phyloP scores from a whole-genome alignment of 2,329 filamentous ascomycete species.

The Phyllosticta capitalensis region DNA sequence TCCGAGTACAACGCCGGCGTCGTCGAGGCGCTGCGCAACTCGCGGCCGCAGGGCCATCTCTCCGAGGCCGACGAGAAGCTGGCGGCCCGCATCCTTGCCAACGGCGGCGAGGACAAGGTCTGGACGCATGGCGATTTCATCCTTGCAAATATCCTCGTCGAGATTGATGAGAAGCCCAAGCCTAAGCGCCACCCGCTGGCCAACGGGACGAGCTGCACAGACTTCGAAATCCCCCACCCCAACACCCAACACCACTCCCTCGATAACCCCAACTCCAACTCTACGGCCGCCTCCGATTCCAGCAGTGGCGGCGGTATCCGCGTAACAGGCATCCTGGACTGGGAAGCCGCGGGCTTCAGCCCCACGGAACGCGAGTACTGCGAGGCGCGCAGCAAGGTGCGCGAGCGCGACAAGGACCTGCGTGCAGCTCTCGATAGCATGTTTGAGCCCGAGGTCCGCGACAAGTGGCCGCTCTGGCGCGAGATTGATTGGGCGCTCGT shows the following conservation, averaged over 20 bases:
- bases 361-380: slow-evolving; percentile 16
- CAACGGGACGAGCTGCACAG: not conserved
- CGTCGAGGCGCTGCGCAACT: slow-evolving; percentile 10
- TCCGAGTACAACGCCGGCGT: slow-evolving; percentile 12
- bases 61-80: slow-evolving; percentile 11
- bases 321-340: slow-evolving; percentile 15
- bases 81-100: slow-evolving; percentile 4
- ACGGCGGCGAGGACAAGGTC: slow-evolving; percentile 8
- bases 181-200: not conserved
- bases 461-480: slow-evolving; percentile 8
- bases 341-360: slow-evolving; percentile 16
- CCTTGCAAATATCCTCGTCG: slow-evolving; percentile 14
- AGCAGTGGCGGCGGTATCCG: not conserved
- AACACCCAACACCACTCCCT: not conserved
- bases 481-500: slow-evolving; percentile 10
- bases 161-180: slow-evolving; percentile 1
- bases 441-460: not conserved
- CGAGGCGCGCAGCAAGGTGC: slow-evolving; percentile 12
- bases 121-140: slow-evolving; percentile 14
- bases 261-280: not conserved
- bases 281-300: not conserved
- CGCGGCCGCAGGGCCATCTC: slow-evolving; percentile 6
- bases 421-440: slow-evolving; percentile 1
- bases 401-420: slow-evolving; percentile 4
- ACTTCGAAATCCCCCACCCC: too few relatives aligned